Evolutionary conservation across 169 alveolate species (phyloP), one percentile per base, ranked within the genome.

Genomic region (Plasmodium reichenowi): DNA sequence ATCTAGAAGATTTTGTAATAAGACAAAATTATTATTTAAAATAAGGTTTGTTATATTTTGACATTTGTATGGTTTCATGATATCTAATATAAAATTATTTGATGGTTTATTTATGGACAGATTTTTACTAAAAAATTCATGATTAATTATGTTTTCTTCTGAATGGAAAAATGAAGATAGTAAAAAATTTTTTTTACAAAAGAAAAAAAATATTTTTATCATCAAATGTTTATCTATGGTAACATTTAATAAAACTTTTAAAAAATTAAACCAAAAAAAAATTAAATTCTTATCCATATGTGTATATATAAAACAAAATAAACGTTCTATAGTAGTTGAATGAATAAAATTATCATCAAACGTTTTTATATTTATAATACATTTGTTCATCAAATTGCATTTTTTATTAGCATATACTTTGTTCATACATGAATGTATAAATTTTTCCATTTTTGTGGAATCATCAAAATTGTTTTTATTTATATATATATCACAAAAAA

Each of bases 261-360:
- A 76, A 87, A 83, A 88, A 86, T 38, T 67, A 70, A 73, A 87
- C 92, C 72, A 74, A 45, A 70, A 91, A 60, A 63, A 91, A 32
- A 64, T 45, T 56, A 60, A 68, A 68, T 71, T 83, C 59, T 64
- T 75, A 56, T 64, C 66, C 7, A 56, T 67, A 13, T 20, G 17
- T 38, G 48, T 54, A 22, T 24, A 74, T 72, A 73, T 56, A 71
- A 56, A 88, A 38, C 67, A 60, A 48, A 68, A 75, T 68, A 88
- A 62, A 9, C 92, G 62, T 88, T 88, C 88, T 60, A 83, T 70
- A n/a, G 91, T 68, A 50, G 71, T 70, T 2, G 86, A 83, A 59
- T 83, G 91, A 10, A 83, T 29, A 47, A 83, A 83, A 32, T 58
- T 70, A 47, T 83, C 91, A 58, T 83, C 91, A 67, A 83, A 83